phyloP scores from a whole-genome alignment of 352 stramenopile species.

The Phytophthora podocarpi region DNA sequence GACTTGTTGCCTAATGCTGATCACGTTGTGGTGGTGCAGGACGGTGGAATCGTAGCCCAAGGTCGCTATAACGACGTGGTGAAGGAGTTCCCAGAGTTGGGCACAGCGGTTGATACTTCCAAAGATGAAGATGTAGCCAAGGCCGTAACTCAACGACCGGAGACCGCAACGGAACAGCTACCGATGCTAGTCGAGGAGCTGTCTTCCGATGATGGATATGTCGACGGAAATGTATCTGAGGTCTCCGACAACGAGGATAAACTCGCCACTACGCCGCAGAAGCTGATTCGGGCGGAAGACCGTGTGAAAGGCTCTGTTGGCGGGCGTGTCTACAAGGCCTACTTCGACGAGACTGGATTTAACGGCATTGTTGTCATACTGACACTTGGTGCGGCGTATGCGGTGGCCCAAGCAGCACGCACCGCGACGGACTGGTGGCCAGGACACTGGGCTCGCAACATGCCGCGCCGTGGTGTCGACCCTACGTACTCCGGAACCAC shows the following conservation, averaged over 20 bases:
- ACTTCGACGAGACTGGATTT: constrained; percentile 44
- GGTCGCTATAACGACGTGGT: constrained; percentile 77
- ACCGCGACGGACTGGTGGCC: constrained; percentile 37
- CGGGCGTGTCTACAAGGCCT: constrained; percentile 37
- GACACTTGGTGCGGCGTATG: constrained; percentile 2
- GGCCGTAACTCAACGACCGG: no score
- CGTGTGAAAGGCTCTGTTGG: constrained; percentile 39
- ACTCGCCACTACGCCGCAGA: no score
- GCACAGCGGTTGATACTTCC: neutral
- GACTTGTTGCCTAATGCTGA: constrained; percentile 77
- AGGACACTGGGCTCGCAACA: constrained; percentile 32
- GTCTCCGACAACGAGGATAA: no score
- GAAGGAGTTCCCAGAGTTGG: constrained; percentile 36
- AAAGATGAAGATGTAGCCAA: neutral
- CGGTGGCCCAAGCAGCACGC: constrained; percentile 14
- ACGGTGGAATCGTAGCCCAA: constrained; percentile 76
- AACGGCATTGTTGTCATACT: constrained; percentile 23
- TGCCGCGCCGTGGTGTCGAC: constrained; percentile 16
- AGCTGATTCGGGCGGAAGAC: constrained; percentile 38
- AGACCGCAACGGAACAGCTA: no score
- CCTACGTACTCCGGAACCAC: constrained; percentile 38
- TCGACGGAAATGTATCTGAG: no score
- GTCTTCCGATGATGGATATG: no score
- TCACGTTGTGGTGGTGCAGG: constrained; percentile 61
- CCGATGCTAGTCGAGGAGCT: no score